Evolutionary conservation across 352 stramenopile species (phyloP).

Genomic region (Globisporangium canariense): DNA sequence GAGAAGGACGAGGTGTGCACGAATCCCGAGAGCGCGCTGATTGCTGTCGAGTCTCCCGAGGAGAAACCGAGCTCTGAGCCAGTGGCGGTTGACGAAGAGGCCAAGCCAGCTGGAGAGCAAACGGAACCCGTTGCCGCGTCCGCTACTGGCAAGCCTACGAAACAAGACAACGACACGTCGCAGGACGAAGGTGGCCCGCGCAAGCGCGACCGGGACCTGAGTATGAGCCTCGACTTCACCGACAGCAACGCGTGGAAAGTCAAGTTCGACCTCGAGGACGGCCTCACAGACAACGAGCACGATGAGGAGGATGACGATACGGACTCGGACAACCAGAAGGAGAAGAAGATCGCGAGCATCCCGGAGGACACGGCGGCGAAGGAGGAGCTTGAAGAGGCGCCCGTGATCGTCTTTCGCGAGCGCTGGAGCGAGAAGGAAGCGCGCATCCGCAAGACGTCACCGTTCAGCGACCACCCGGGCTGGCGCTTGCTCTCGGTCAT

Average conservation of each 20-base stretch:
- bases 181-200: constrained; percentile 28
- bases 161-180: constrained; percentile 18
- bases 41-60: not conserved
- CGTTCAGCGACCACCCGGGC: constrained; percentile 46
- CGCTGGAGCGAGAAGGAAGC: constrained; percentile 74
- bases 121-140: not conserved
- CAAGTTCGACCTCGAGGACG: constrained; percentile 74
- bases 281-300: constrained; percentile 46
- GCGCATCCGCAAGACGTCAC: constrained; percentile 55
- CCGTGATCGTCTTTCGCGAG: constrained; percentile 82
- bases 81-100: not conserved
- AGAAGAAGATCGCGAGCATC: constrained; percentile 45
- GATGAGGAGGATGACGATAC: constrained; percentile 12
- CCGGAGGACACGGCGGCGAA: constrained; percentile 32
- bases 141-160: not conserved
- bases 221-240: constrained; percentile 70
- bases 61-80: not conserved
- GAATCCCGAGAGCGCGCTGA: constrained; percentile 1
- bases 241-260: constrained; percentile 67
- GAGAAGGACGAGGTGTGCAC: constrained; percentile 24
- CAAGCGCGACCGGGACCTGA: constrained; percentile 48
- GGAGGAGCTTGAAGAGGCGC: constrained; percentile 34
- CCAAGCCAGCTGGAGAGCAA: not conserved
- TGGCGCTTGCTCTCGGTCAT: constrained; percentile 90
- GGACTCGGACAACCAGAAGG: constrained; percentile 13